Conservation (phyloP, 2,329 filamentous ascomycete genomes). For the Talaromyces rugulosus region DNA sequence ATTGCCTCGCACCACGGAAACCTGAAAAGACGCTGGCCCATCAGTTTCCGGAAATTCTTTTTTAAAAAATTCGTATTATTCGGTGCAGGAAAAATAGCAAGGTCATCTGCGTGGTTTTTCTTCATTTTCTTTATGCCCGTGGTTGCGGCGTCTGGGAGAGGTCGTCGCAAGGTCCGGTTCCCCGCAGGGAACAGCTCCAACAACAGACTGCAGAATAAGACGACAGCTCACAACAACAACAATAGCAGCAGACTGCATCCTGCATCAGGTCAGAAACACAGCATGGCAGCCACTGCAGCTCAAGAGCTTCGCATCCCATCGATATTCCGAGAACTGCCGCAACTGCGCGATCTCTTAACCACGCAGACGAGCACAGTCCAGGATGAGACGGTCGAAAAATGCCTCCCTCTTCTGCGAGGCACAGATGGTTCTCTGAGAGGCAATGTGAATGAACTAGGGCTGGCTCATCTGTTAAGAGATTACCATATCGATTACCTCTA, state of each 20-base stretch:
- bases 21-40: not conserved
- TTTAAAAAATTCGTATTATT: not conserved
- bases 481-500: slow-evolving; percentile 49
- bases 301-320: slow-evolving; percentile 20
- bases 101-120: not conserved
- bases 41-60: not conserved
- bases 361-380: slow-evolving; percentile 68
- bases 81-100: not conserved
- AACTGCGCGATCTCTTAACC: slow-evolving; percentile 60
- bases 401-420: slow-evolving; percentile 62
- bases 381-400: slow-evolving; percentile 63
- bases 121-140: slow-evolving; percentile 26
- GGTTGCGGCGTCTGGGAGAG: slow-evolving; percentile 28
- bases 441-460: slow-evolving; percentile 64
- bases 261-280: not conserved
- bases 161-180: slow-evolving; percentile 38
- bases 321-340: slow-evolving; percentile 47
- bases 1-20: not conserved
- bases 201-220: slow-evolving; percentile 15
- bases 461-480: slow-evolving; percentile 68
- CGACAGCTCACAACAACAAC: slow-evolving; percentile 9
- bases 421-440: slow-evolving; percentile 45
- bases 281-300: not conserved
- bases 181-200: slow-evolving; percentile 17
- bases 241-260: slow-evolving; percentile 15